Percentiles rank a stretch among this genome's conserved stretches.
These are phyloP conservation scores for Aspergillus ochraceoroseus DNA, from an alignment of 2,329 filamentous ascomycete genomes.

Conservation along the genomic window DNA sequence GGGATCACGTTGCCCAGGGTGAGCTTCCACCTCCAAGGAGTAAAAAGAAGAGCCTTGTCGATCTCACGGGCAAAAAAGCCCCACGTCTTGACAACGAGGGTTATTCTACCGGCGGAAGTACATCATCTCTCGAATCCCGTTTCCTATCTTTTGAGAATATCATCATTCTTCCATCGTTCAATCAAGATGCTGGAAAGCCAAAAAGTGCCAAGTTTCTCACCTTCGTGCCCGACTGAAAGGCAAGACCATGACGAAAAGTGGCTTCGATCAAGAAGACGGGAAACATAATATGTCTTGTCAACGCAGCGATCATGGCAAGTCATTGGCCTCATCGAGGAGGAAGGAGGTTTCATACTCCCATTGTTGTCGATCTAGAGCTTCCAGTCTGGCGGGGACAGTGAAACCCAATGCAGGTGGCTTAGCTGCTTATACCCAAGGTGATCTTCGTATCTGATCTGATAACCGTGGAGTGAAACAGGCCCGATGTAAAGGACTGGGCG, in stretches of 20 bases:
- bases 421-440: not conserved
- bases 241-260: conserved; percentile 3
- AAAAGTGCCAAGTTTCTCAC: conserved; percentile 2
- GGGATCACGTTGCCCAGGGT: conserved; percentile 20
- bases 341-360: conserved; percentile 68
- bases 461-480: too few species aligned
- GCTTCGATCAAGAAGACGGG: conserved; percentile 43
- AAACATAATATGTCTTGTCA: conserved; percentile 78
- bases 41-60: conserved; percentile 53
- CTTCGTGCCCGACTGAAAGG: conserved; percentile 2
- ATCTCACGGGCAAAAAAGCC: conserved; percentile 46
- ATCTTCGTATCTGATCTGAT: not conserved
- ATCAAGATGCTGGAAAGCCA: not conserved
- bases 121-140: conserved; percentile 3
- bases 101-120: conserved; percentile 11
- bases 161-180: conserved; percentile 10
- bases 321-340: conserved; percentile 59
- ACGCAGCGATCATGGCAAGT: conserved; percentile 68
- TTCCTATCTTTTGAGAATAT: too few species aligned
- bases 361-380: conserved; percentile 76
- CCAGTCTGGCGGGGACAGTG: conserved; percentile 28
- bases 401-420: not conserved
- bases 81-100: conserved; percentile 33
- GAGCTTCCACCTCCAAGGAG: conserved; percentile 43
- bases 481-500: too few species aligned